Evolutionary conservation across 164 flowering plant species (phyloP), one percentile per base, ranked within the genome.

Genomic region (Berberis thunbergii): DNA sequence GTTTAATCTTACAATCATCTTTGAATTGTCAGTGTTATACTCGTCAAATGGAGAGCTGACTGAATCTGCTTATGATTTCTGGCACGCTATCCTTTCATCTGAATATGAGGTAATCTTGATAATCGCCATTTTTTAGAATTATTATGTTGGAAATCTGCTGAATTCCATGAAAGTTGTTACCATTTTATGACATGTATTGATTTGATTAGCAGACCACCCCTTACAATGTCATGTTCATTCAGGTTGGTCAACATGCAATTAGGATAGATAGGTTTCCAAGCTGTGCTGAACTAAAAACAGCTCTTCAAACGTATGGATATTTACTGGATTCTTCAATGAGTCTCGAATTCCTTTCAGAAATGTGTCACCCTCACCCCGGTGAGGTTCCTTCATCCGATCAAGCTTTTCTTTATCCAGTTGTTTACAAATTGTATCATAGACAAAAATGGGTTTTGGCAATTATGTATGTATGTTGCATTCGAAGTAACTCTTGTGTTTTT

Each of bases 231-330:
- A 62, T 62, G 44, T 10, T 65, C 62, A 43, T 50, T 55, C 76
- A 82, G 91, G 82, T 50, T 66, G 70, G 72, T 64, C 59, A 6
- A 39, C 49, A 53, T 41, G 45, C 72, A 12, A 41, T 82, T 53
- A 64, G 69, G 65, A 73, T 87, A 53, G 87, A 80, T 49, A 85
- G 93, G 93, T 44, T 80, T 62, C 97, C 97, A 54, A 70, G 71
- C 64, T 84, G 76, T 73, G 53, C 67, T 45, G 84, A 86, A 26
- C 68, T 94, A 10, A 82, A 79, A 67, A 64, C 61, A 54, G 96
- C 97, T 68, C 88, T 94, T 73, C 77, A 80, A 10, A 60, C 53
- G 39, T 94, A 84, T 81, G 99, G 99, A 45, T 91, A 73, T 69
- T 61, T 68, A 3, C 65, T 69, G 54, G 72, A 75, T 69, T 69